Evolutionary conservation across 2,329 filamentous ascomycete species (phyloP).

Genomic region (Fusarium subglutinans): DNA sequence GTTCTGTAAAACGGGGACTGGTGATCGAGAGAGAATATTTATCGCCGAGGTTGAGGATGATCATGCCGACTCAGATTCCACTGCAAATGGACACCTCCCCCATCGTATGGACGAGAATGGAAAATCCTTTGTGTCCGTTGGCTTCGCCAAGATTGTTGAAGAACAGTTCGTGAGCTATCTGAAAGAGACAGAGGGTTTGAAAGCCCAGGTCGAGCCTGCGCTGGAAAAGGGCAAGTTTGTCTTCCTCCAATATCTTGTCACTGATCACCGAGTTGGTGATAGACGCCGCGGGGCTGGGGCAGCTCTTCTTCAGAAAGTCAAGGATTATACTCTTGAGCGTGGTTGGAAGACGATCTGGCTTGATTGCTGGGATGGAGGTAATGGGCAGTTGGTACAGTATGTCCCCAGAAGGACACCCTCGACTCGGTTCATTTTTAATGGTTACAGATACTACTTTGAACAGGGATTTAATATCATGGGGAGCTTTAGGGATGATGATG

Average conservation of each 20-base stretch:
- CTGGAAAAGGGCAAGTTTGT: slow-evolving; percentile 22
- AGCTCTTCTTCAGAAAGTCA: slow-evolving; percentile 26
- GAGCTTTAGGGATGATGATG: slow-evolving; percentile 8
- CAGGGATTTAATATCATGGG: slow-evolving; percentile 24
- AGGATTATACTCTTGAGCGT: slow-evolving; percentile 26
- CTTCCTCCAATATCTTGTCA: slow-evolving; percentile 26
- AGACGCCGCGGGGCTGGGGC: slow-evolving; percentile 23
- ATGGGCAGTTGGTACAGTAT: slow-evolving; percentile 35
- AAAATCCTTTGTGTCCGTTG: slow-evolving; percentile 22
- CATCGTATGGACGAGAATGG: slow-evolving; percentile 27
- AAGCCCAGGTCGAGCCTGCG: slow-evolving; percentile 16
- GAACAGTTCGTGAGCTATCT: slow-evolving; percentile 20
- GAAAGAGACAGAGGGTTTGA: slow-evolving; percentile 12
- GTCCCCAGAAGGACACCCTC: neutral
- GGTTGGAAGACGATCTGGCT: slow-evolving; percentile 37
- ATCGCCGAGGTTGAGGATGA: slow-evolving; percentile 41
- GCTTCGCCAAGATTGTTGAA: slow-evolving; percentile 16
- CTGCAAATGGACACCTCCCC: slow-evolving; percentile 9
- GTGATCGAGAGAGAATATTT: slow-evolving; percentile 41
- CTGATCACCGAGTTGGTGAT: slow-evolving; percentile 18
- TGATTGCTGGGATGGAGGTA: slow-evolving; percentile 43
- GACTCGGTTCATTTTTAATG: slow-evolving; percentile 6
- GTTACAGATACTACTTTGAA: slow-evolving; percentile 32
- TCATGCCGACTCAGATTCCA: slow-evolving; percentile 1
- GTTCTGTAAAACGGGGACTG: slow-evolving; percentile 35